These are phyloP conservation scores for Candida dajiaensis DNA, from an alignment of 805 yeast species.

Conservation along the genomic window DNA sequence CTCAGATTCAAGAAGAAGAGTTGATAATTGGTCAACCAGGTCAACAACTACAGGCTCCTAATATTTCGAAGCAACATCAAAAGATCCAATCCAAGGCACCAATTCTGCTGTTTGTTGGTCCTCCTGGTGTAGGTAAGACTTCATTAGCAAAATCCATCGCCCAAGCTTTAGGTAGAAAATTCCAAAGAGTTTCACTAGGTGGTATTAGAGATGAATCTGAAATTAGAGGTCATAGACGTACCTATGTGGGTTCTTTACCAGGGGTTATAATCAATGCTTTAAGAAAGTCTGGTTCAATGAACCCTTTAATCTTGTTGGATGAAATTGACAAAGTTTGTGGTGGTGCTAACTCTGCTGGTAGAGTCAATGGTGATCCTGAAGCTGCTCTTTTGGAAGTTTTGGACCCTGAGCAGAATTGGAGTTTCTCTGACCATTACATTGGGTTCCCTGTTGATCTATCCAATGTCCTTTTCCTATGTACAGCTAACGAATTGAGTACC, in stretches of 20 bases:
- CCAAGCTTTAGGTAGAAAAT: constrained; percentile 60
- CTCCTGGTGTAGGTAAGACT: constrained; percentile 93
- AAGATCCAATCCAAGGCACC: constrained; percentile 35
- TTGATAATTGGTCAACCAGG: constrained; percentile 11
- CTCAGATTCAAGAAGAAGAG: constrained; percentile 10
- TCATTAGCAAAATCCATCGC: constrained; percentile 82
- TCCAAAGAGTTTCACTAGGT: constrained; percentile 78
- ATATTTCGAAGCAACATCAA: constrained; percentile 1
- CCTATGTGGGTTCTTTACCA: constrained; percentile 91
- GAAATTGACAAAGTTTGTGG: constrained; percentile 79
- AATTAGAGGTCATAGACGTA: constrained; percentile 84
- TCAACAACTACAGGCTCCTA: neutral
- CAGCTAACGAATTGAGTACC: constrained; percentile 72
- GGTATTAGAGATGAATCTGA: constrained; percentile 89
- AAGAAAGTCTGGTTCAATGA: constrained; percentile 69
- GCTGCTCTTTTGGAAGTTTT: constrained; percentile 84
- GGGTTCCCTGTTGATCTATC: constrained; percentile 85
- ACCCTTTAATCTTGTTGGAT: constrained; percentile 78
- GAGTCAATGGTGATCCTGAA: constrained; percentile 77
- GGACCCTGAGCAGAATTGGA: constrained; percentile 82
- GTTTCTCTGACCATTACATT: constrained; percentile 75
- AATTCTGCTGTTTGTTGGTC: constrained; percentile 77
- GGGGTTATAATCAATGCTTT: constrained; percentile 75
- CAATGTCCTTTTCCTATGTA: constrained; percentile 75
- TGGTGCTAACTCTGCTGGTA: constrained; percentile 35